Evolutionary conservation across 73 alveolate species (phyloP).

Genomic region (Loxodes magnus): DNA sequence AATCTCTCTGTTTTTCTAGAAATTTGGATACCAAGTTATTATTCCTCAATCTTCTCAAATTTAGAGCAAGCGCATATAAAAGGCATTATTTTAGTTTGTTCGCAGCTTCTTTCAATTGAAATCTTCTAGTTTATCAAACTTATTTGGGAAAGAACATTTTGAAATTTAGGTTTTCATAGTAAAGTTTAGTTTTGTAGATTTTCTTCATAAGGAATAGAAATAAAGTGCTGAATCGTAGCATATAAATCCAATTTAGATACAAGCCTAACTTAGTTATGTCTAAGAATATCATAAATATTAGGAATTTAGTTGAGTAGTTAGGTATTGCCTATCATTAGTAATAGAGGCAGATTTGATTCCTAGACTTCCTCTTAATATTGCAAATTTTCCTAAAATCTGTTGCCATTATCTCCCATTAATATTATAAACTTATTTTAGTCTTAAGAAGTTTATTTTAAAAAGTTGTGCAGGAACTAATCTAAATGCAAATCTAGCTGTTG

Average conservation of each 20-base stretch:
- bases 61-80: too few species aligned
- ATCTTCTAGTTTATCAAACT: too few species aligned
- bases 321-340: background rate
- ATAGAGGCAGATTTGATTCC: conserved; percentile 2
- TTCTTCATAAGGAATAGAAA: conserved; percentile 4
- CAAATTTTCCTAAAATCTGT: background rate
- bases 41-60: too few species aligned
- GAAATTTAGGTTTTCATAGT: too few species aligned
- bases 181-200: too few species aligned
- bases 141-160: too few species aligned
- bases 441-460: background rate
- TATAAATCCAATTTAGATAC: background rate
- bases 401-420: conserved; percentile 8
- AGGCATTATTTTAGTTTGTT: too few species aligned
- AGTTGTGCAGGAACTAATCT: background rate
- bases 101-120: too few species aligned
- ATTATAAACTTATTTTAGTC: background rate
- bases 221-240: background rate
- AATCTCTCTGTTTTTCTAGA: too few species aligned
- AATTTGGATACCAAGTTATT: too few species aligned
- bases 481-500: conserved; percentile 1
- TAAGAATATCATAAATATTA: background rate
- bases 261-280: background rate
- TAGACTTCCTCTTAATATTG: background rate
- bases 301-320: background rate